A percentile compares a stretch with the other conserved stretches of the same genome.
These are phyloP conservation scores for Umbelopsis sp. DNA, from an alignment of 192 early-diverging fungal species.

Conservation along the genomic window DNA sequence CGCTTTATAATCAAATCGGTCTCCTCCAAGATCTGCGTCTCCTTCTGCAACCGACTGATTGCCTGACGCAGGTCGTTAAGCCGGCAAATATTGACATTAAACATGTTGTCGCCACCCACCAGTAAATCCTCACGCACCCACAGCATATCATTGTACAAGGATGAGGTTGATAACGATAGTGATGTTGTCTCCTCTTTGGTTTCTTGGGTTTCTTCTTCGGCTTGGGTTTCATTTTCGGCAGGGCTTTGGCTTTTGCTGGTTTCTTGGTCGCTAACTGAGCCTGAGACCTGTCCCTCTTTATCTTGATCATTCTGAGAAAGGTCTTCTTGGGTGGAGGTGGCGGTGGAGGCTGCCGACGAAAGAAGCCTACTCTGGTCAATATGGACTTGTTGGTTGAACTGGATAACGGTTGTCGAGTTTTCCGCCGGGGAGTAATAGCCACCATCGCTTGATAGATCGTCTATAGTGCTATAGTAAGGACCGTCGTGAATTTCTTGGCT, in stretches of 20 bases:
- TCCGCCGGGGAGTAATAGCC: slow-evolving; percentile 17
- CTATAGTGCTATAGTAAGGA: slow-evolving; percentile 14
- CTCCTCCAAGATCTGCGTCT: slow-evolving; percentile 30
- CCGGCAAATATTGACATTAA: slow-evolving; percentile 23
- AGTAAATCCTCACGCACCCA: slow-evolving; percentile 17
- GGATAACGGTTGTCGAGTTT: slow-evolving; percentile 8
- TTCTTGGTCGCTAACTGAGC: neutral
- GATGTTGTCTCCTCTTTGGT: neutral
- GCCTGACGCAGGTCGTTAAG: slow-evolving; percentile 24
- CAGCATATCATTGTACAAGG: slow-evolving; percentile 12
- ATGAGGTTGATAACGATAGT: slow-evolving; percentile 12
- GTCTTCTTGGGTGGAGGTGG: slow-evolving; percentile 11
- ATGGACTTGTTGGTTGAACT: slow-evolving; percentile 19
- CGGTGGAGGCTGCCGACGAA: slow-evolving; percentile 14
- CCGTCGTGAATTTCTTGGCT: slow-evolving; percentile 13
- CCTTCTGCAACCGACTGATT: slow-evolving; percentile 27
- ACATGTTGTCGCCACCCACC: slow-evolving; percentile 16
- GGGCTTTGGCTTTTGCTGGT: neutral
- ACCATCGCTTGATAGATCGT: slow-evolving; percentile 13
- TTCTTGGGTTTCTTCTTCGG: neutral
- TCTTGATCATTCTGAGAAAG: neutral
- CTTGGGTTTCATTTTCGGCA: neutral
- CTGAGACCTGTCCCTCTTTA: neutral
- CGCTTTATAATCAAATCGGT: slow-evolving; percentile 32
- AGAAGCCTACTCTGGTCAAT: slow-evolving; percentile 19